These are phyloP conservation scores for Colletotrichum brevisporum DNA, from an alignment of 2,329 filamentous ascomycete species.

Conservation along the genomic window DNA sequence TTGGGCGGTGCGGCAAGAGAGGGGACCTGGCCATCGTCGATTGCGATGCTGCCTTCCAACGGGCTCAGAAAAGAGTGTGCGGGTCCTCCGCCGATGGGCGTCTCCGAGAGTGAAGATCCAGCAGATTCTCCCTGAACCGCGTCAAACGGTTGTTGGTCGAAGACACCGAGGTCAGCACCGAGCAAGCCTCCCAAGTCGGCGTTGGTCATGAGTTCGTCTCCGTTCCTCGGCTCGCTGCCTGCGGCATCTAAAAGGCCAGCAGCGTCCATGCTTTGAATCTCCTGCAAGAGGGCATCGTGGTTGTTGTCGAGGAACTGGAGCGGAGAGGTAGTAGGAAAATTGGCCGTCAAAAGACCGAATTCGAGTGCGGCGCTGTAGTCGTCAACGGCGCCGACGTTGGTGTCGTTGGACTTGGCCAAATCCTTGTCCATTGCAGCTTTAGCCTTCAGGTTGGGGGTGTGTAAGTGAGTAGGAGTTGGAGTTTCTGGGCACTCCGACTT, in stretches of 20 bases:
- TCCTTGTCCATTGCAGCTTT: conserved; percentile 26
- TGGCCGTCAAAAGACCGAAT: conserved; percentile 11
- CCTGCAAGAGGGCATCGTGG: neutral
- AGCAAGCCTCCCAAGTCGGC: neutral
- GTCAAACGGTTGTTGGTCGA: no score
- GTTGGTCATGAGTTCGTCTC: neutral
- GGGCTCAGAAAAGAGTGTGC: neutral
- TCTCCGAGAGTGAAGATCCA: conserved; percentile 10
- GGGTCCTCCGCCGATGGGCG: neutral
- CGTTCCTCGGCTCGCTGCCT: neutral
- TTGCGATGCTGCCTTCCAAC: no score
- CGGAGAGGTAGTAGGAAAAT: neutral
- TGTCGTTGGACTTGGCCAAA: conserved; percentile 12
- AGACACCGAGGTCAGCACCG: neutral
- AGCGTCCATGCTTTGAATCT: neutral
- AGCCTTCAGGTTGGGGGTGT: conserved; percentile 2
- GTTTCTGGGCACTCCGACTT: neutral
- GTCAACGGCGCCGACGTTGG: conserved; percentile 8
- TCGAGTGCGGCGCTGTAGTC: conserved; percentile 28
- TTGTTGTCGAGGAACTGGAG: neutral
- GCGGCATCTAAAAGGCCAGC: neutral
- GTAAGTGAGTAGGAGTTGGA: conserved; percentile 21
- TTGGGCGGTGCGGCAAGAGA: conserved; percentile 37
- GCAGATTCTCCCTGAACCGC: no score
- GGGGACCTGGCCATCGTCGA: neutral